Percentiles rank a stretch among this genome's conserved stretches.
These are phyloP conservation scores for maize (Zea mays) DNA, from an alignment of 176 grass and related monocot genomes.

Conservation along the genomic window Zm-B73-REFERENCE-NAM-5.0 NC_050098.1:203701501-203702000, in stretches of 20 bases:
- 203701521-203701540: constrained; percentile 9
- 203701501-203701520: constrained; percentile 3
- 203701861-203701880: constrained; percentile 85
- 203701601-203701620: constrained; percentile 12
- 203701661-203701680: neutral
- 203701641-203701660: constrained; percentile 3
- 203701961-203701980: constrained; percentile 13
- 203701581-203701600: constrained; percentile 4
- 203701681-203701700: neutral
- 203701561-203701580: neutral
- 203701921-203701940: constrained; percentile 24
- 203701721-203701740: constrained; percentile 53
- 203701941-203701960: constrained; percentile 16
- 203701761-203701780: constrained; percentile 98
- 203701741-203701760: constrained; percentile 85
- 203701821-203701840: constrained; percentile 72
- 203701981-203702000: constrained; percentile 27
- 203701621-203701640: neutral
- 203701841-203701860: constrained; percentile 53
- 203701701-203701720: constrained; percentile 19
- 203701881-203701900: constrained; percentile 86
- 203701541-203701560: constrained; percentile 10
- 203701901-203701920: constrained; percentile 54
- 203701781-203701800: constrained; percentile 68
- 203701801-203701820: constrained; percentile 52